Percentiles rank a stretch among this genome's conserved stretches.
phyloP scores from a whole-genome alignment of 805 yeast species.

The Yarrowia bubula region DNA sequence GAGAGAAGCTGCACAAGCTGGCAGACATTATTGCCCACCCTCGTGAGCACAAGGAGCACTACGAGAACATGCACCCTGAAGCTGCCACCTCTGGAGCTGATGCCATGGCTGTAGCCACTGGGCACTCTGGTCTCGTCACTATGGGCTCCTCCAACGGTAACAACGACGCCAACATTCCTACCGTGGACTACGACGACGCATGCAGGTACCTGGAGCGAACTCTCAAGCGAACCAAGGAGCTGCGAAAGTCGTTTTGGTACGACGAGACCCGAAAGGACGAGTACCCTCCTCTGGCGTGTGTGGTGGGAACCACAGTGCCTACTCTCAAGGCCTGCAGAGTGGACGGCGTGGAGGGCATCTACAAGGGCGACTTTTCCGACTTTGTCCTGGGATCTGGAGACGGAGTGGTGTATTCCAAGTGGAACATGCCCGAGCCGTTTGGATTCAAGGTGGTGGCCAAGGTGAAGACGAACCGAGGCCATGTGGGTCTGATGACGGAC shows the following conservation, averaged over 20 bases:
- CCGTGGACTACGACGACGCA: conserved; percentile 48
- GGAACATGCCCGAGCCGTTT: conserved; percentile 73
- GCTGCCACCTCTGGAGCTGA: conserved; percentile 9
- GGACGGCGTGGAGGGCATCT: conserved; percentile 57
- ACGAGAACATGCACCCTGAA: conserved; percentile 26
- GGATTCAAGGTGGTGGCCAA: conserved; percentile 74
- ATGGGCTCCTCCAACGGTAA: conserved; percentile 7
- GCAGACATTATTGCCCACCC: neutral
- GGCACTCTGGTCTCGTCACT: neutral
- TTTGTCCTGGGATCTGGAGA: conserved; percentile 89
- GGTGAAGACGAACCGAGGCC: conserved; percentile 65
- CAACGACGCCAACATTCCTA: conserved; percentile 25
- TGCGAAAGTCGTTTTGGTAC: conserved; percentile 54
- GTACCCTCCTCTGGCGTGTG: conserved; percentile 82
- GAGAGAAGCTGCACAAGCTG: conserved; percentile 6
- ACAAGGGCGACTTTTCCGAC: conserved; percentile 68
- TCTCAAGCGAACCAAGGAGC: conserved; percentile 57
- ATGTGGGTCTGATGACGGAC: conserved; percentile 77
- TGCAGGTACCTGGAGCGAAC: conserved; percentile 63
- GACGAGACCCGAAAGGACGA: conserved; percentile 45
- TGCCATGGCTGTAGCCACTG: neutral
- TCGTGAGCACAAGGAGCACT: conserved; percentile 19
- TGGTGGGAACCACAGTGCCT: conserved; percentile 80
- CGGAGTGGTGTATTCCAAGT: conserved; percentile 82
- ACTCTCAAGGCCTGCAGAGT: conserved; percentile 81